phyloP scores from a whole-genome alignment of 2,329 filamentous ascomycete genomes.

The Paramyrothecium sp. region DNA sequence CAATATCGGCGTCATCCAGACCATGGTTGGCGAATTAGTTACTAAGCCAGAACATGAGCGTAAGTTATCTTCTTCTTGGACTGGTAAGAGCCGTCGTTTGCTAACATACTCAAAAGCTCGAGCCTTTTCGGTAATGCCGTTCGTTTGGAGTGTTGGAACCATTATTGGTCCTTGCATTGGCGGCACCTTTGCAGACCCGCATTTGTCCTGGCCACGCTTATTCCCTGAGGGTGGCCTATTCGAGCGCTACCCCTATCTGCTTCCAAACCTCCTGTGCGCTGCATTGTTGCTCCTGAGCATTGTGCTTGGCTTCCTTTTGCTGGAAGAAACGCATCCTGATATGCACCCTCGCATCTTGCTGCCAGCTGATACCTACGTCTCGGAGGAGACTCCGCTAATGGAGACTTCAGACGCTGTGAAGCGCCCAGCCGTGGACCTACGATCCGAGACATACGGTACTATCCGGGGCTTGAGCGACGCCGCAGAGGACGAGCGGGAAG shows the following conservation, averaged over 20 bases:
- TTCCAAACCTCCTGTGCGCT: constrained; percentile 87
- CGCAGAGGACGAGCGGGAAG: constrained; percentile 37
- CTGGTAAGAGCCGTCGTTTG: not conserved
- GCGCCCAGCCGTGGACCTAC: constrained; percentile 69
- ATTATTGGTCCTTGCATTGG: constrained; percentile 88
- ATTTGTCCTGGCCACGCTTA: constrained; percentile 66
- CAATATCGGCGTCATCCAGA: constrained; percentile 88
- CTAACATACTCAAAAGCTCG: constrained; percentile 50
- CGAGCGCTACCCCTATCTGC: constrained; percentile 76
- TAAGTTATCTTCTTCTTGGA: constrained; percentile 43
- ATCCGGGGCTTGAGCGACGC: constrained; percentile 51
- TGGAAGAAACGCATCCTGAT: constrained; percentile 88
- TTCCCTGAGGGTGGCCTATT: constrained; percentile 73
- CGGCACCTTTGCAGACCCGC: constrained; percentile 79
- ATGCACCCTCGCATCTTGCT: constrained; percentile 58
- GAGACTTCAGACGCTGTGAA: constrained; percentile 73
- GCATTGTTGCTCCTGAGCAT: constrained; percentile 75
- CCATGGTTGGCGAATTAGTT: constrained; percentile 88
- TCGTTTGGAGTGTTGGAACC: constrained; percentile 88
- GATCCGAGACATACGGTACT: constrained; percentile 78
- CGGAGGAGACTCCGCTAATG: constrained; percentile 72
- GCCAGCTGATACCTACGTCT: constrained; percentile 48
- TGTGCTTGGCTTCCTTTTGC: constrained; percentile 72
- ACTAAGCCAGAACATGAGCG: constrained; percentile 82
- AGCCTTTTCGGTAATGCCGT: constrained; percentile 90